These are phyloP conservation scores for Botrytis squamosa DNA, from an alignment of 2,329 filamentous ascomycete genomes.

Conservation along the genomic window DNA sequence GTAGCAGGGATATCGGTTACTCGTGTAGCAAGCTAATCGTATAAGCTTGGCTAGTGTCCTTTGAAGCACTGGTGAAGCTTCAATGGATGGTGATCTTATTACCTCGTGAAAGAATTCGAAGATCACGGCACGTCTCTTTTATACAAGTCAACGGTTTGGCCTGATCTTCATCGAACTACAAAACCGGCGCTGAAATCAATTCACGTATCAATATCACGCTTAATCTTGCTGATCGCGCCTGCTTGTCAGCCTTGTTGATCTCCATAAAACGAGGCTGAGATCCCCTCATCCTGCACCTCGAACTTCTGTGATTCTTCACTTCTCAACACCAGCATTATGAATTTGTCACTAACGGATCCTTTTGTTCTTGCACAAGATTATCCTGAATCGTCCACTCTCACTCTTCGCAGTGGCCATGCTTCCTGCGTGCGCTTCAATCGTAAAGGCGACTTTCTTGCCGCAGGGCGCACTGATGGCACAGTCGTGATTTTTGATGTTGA, in stretches of 20 bases:
- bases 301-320: background rate
- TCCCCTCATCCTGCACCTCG: constrained; percentile 2
- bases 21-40: background rate
- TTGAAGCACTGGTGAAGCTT: background rate
- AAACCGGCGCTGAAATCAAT: background rate
- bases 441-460: constrained; percentile 90
- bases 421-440: constrained; percentile 83
- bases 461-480: constrained; percentile 89
- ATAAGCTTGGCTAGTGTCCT: background rate
- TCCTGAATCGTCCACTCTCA: constrained; percentile 84
- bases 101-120: background rate
- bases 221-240: background rate
- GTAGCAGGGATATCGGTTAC: too few relatives aligned
- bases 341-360: constrained; percentile 69
- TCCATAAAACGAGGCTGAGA: constrained; percentile 8
- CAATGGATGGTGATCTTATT: background rate
- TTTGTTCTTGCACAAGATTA: constrained; percentile 76
- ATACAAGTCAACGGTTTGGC: background rate
- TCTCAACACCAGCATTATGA: constrained; percentile 51
- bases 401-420: constrained; percentile 70
- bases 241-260: constrained; percentile 2
- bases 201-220: background rate
- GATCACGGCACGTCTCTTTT: background rate
- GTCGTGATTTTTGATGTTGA: constrained; percentile 97
- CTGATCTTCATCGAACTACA: background rate